phyloP scores from a whole-genome alignment of 1,284 basidiomycete genomes.

The Chalciporus sp. region DNA sequence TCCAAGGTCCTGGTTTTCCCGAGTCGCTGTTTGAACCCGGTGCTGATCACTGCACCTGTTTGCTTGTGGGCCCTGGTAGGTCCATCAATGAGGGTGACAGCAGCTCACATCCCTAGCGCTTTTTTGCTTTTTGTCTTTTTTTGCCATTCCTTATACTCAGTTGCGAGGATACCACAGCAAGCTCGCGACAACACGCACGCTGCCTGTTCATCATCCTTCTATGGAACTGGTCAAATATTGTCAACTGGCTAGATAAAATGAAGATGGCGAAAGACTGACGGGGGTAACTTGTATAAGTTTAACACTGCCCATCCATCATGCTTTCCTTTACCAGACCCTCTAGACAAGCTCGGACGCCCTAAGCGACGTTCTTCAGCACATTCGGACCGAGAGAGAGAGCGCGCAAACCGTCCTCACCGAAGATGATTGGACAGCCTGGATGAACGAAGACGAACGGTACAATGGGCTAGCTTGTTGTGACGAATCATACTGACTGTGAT shows the following conservation, averaged over 20 bases:
- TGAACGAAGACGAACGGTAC: background rate
- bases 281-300: background rate
- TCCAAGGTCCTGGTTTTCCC: too few species aligned
- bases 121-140: background rate
- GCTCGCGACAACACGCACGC: background rate
- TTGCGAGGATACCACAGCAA: background rate
- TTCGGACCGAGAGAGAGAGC: background rate
- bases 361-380: background rate
- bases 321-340: background rate
- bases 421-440: background rate
- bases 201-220: background rate
- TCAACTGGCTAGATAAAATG: background rate
- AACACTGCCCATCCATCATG: background rate
- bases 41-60: background rate
- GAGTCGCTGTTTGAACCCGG: too few species aligned
- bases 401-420: background rate
- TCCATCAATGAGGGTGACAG: background rate
- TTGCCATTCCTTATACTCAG: background rate
- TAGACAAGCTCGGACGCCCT: background rate
- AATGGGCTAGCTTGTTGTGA: too few species aligned
- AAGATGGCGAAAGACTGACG: background rate
- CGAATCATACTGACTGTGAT: too few species aligned
- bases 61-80: background rate
- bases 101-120: background rate
- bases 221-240: background rate